Conservation (phyloP, 2,329 filamentous ascomycete genomes). For the Colletotrichum simmondsii region DNA sequence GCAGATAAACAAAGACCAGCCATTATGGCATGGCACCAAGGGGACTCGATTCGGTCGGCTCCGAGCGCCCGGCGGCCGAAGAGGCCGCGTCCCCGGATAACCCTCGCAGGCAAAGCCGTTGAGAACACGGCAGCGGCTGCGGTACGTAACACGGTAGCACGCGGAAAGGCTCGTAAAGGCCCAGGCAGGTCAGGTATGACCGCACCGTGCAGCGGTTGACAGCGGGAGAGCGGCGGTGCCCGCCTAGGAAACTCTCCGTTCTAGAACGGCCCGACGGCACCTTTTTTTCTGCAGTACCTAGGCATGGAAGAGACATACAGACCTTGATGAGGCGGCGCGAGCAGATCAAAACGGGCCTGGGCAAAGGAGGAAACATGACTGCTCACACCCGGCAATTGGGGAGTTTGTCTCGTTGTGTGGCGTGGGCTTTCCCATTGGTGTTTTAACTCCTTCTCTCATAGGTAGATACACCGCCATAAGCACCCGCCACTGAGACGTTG, state of each 20-base stretch:
- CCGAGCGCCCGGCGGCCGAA: background rate
- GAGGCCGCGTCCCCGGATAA: background rate
- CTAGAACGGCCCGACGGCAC: background rate
- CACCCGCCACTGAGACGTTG: conserved; percentile 11
- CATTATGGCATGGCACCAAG: background rate
- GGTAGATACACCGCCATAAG: background rate
- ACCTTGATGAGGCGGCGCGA: too few species aligned
- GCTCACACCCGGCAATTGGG: background rate
- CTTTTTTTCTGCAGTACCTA: background rate
- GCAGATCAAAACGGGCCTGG: background rate
- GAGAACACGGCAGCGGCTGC: background rate
- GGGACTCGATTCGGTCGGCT: background rate
- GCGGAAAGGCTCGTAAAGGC: background rate
- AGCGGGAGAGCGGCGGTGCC: conserved; percentile 20
- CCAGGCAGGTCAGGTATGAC: conserved; percentile 11
- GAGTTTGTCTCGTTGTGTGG: background rate
- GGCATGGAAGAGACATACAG: too few species aligned
- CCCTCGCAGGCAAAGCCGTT: background rate
- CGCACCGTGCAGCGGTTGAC: conserved; percentile 30
- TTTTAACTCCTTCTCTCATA: background rate
- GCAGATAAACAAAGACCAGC: background rate
- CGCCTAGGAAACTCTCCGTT: background rate
- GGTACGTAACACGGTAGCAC: background rate
- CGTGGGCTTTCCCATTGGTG: background rate
- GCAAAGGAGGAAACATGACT: background rate